Percentiles rank a stretch among this genome's conserved stretches.
These are phyloP conservation scores for Rusavskia elegans DNA, from an alignment of 495 filamentous ascomycete species.

Conservation along the genomic window DNA sequence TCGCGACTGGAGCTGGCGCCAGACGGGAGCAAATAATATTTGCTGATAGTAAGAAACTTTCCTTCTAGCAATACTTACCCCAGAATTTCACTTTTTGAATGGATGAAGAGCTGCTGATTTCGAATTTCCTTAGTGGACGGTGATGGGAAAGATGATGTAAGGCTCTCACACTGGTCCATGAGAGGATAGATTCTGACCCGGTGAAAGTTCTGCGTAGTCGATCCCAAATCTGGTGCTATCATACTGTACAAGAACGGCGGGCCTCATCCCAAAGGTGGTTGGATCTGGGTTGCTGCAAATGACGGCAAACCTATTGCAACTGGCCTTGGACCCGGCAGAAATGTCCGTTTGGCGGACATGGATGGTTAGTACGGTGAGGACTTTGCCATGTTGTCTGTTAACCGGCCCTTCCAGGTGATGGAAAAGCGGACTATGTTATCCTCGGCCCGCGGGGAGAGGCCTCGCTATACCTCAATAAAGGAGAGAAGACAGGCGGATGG, in stretches of 20 bases:
- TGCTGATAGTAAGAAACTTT: neutral
- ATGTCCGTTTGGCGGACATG: too few relatives aligned
- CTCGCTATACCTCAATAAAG: neutral
- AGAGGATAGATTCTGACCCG: too few relatives aligned
- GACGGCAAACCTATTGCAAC: neutral
- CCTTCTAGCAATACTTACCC: too few relatives aligned
- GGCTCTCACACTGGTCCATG: too few relatives aligned
- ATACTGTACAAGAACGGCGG: neutral
- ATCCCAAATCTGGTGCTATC: neutral
- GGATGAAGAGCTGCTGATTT: too few relatives aligned
- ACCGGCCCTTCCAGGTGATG: too few relatives aligned
- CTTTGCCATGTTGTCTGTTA: too few relatives aligned
- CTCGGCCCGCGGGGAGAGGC: neutral
- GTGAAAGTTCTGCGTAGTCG: neutral
- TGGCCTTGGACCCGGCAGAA: neutral
- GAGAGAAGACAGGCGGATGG: neutral
- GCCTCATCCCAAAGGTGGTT: neutral
- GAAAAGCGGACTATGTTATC: neutral
- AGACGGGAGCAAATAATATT: neutral
- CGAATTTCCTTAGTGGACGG: neutral
- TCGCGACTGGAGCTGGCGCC: neutral
- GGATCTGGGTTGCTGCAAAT: neutral
- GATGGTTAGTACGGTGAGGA: too few relatives aligned
- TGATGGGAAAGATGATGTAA: constrained; percentile 13
- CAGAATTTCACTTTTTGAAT: too few relatives aligned